Conservation (phyloP, 2,329 filamentous ascomycete species). For the Parafenestella ontariensis region DNA sequence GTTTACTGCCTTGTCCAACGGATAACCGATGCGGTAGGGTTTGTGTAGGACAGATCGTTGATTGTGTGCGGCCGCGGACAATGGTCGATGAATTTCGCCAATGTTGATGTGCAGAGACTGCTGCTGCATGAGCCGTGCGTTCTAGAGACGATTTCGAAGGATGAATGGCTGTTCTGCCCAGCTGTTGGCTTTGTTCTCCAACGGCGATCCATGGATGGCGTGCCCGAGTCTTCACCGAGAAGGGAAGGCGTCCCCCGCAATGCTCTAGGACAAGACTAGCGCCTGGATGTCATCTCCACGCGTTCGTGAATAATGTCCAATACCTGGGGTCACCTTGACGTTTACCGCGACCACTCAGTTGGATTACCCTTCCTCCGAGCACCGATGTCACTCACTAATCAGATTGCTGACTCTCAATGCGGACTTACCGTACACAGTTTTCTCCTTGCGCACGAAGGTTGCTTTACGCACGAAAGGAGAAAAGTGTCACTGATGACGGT, state of each 20-base stretch:
- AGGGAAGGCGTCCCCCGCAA: conserved; percentile 23
- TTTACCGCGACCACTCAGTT: conserved; percentile 3
- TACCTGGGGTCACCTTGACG: conserved; percentile 1
- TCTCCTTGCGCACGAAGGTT: conserved; percentile 1
- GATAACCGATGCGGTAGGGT: background rate
- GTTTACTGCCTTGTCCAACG: background rate
- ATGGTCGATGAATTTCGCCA: background rate
- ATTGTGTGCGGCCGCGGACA: background rate
- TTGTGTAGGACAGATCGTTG: background rate
- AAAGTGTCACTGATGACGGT: conserved; percentile 13
- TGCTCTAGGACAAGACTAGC: conserved; percentile 7
- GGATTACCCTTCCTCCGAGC: conserved; percentile 21
- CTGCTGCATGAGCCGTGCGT: conserved; percentile 10
- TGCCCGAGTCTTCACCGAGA: conserved; percentile 30
- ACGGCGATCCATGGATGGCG: too few species aligned
- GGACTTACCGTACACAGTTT: background rate
- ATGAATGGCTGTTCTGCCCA: conserved; percentile 7
- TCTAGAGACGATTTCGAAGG: conserved; percentile 16
- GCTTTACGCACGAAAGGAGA: conserved; percentile 5
- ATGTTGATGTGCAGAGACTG: conserved; percentile 1
- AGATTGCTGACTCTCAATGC: background rate
- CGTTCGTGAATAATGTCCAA: conserved; percentile 13
- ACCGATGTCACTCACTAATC: conserved; percentile 10
- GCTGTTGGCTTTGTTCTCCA: conserved; percentile 7
- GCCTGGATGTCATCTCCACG: conserved; percentile 16